phyloP scores from a whole-genome alignment of 306 rosid genomes.

The Vigna trinervia region DNA sequence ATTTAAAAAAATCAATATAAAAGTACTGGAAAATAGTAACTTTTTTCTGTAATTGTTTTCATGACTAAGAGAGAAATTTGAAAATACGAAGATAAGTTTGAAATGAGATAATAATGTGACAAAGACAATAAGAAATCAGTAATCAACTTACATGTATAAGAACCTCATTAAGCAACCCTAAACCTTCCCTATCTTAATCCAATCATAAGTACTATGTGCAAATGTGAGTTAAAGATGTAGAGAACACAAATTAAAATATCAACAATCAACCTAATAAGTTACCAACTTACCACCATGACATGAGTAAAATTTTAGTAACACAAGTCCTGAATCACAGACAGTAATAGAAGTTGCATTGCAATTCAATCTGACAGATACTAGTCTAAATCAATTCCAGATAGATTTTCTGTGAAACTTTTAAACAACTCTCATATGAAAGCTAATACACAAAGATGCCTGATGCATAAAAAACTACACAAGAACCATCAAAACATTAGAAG shows the following conservation, averaged over 20 bases:
- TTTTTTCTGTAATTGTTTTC: no score
- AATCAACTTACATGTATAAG: no score
- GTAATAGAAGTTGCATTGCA: neutral
- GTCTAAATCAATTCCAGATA: neutral
- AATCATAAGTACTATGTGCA: no score
- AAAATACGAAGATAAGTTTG: no score
- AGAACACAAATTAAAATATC: neutral
- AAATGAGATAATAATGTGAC: no score
- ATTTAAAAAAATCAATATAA: no score
- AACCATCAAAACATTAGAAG: neutral
- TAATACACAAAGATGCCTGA: neutral
- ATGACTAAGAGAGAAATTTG: no score
- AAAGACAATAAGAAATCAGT: no score
- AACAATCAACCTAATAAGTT: neutral
- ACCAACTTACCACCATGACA: neutral
- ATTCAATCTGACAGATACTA: neutral
- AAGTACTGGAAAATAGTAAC: no score
- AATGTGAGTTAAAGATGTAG: no score
- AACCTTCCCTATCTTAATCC: no score
- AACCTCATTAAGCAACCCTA: no score
- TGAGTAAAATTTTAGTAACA: neutral
- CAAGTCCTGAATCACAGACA: neutral
- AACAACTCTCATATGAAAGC: neutral
- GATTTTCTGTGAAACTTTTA: neutral
- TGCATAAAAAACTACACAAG: constrained; percentile 2